phyloP scores from a whole-genome alignment of 129 eudicot species.

The Artemisia tridentata region DNA sequence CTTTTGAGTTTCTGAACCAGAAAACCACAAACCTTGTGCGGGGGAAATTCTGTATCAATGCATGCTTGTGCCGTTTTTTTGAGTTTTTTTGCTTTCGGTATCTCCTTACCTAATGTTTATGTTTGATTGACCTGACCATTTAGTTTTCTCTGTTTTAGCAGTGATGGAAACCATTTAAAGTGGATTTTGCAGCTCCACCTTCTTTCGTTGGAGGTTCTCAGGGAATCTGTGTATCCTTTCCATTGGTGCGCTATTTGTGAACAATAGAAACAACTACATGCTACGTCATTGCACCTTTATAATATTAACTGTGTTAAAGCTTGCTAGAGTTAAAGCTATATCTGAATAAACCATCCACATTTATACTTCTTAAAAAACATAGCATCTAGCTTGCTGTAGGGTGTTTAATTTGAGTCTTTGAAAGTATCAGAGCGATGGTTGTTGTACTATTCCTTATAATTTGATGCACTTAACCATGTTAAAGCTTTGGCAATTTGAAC shows the following conservation, averaged over 20 bases:
- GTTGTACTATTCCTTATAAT: constrained; percentile 1
- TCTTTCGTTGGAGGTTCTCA: constrained; percentile 93
- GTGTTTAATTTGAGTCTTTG: constrained; percentile 10
- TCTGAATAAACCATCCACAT: neutral
- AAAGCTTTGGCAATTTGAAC: constrained; percentile 88
- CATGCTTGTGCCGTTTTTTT: neutral
- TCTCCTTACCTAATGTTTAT: constrained; percentile 10
- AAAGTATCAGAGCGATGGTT: constrained; percentile 12
- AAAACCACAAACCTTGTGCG: neutral
- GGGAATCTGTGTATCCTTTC: constrained; percentile 96
- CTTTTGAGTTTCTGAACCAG: neutral
- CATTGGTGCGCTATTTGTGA: constrained; percentile 11
- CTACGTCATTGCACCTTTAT: constrained; percentile 9
- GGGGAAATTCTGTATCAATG: neutral
- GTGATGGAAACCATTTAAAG: constrained; percentile 51
- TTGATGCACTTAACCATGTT: constrained; percentile 57
- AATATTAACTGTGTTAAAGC: neutral
- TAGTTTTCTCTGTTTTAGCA: constrained; percentile 32
- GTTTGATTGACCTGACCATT: constrained; percentile 17
- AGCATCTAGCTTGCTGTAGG: constrained; percentile 16
- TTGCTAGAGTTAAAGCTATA: constrained; percentile 16
- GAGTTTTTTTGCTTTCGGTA: constrained; percentile 13
- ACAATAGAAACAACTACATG: constrained; percentile 12
- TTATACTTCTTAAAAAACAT: constrained; percentile 9
- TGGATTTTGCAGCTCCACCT: constrained; percentile 74